A percentile compares a stretch with the other conserved stretches of the same genome.
phyloP scores from a whole-genome alignment of 202 grass and related monocot species.

The Eragrostis tef region DNA sequence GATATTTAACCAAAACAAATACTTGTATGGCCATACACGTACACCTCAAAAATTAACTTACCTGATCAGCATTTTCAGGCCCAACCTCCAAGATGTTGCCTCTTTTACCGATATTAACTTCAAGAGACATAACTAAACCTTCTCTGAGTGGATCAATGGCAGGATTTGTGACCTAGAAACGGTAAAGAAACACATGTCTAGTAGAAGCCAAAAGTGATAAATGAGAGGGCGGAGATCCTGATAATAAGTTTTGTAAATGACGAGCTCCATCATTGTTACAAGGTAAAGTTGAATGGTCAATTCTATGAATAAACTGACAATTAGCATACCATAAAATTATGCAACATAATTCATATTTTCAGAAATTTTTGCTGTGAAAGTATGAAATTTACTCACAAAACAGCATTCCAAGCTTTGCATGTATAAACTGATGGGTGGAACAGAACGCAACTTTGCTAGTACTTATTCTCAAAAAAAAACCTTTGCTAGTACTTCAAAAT shows the following conservation, averaged over 20 bases:
- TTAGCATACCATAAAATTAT: neutral
- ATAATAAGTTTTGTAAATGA: slow-evolving; percentile 34
- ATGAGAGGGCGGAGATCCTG: slow-evolving; percentile 10
- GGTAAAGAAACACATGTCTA: slow-evolving; percentile 24
- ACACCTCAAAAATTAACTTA: slow-evolving; percentile 57
- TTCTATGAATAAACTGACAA: neutral
- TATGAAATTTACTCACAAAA: slow-evolving; percentile 31
- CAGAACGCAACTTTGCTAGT: too few species aligned
- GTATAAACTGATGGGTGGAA: neutral
- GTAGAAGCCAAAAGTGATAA: slow-evolving; percentile 28
- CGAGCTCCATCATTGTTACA: neutral
- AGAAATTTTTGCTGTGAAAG: neutral
- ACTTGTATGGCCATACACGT: slow-evolving; percentile 1
- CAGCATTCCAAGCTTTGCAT: neutral
- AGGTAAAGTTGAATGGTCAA: slow-evolving; percentile 28
- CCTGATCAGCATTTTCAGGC: slow-evolving; percentile 96
- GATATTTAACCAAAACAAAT: slow-evolving; percentile 45
- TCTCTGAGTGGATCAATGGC: slow-evolving; percentile 98
- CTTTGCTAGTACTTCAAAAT: too few species aligned
- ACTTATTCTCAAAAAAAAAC: too few species aligned
- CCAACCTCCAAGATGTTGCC: slow-evolving; percentile 92
- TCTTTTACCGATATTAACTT: slow-evolving; percentile 97
- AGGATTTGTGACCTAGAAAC: slow-evolving; percentile 94
- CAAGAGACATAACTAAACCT: slow-evolving; percentile 99
- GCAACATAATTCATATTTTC: neutral